Evolutionary conservation across 345 rosid species (phyloP).

Genomic region (Lepidium didymum): DNA sequence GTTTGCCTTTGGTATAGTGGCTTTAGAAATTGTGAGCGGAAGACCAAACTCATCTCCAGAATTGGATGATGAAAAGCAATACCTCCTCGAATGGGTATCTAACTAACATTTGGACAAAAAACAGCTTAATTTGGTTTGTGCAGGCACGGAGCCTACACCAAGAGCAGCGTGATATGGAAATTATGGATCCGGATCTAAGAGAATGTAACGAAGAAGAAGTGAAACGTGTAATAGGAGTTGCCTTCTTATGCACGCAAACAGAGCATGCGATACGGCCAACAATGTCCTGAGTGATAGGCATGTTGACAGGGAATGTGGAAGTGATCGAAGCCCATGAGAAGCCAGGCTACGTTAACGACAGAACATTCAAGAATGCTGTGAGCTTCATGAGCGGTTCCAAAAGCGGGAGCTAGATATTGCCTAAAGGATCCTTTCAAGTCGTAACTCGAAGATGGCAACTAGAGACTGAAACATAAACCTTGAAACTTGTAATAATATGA

Average conservation of each 20-base stretch:
- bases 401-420: too few species aligned
- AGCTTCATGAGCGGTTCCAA: too few species aligned
- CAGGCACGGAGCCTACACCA: slow-evolving; percentile 59
- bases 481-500: too few species aligned
- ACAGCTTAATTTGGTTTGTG: neutral
- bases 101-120: neutral
- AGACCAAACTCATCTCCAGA: slow-evolving; percentile 51
- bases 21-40: slow-evolving; percentile 56
- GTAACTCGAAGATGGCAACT: too few species aligned
- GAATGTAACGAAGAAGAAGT: slow-evolving; percentile 35
- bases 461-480: too few species aligned
- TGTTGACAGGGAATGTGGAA: slow-evolving; percentile 47
- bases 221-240: slow-evolving; percentile 40
- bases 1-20: slow-evolving; percentile 61
- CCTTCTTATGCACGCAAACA: slow-evolving; percentile 41
- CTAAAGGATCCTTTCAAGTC: too few species aligned
- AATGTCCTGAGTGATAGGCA: slow-evolving; percentile 42
- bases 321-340: slow-evolving; percentile 30
- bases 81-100: slow-evolving; percentile 69
- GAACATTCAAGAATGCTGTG: too few species aligned
- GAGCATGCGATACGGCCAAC: slow-evolving; percentile 32
- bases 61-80: slow-evolving; percentile 40
- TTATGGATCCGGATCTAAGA: slow-evolving; percentile 36
- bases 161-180: slow-evolving; percentile 27
- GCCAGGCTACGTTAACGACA: neutral